phyloP scores from a whole-genome alignment of 371 early-diverging fungal genomes.

The Gilbertella persicaria region DNA sequence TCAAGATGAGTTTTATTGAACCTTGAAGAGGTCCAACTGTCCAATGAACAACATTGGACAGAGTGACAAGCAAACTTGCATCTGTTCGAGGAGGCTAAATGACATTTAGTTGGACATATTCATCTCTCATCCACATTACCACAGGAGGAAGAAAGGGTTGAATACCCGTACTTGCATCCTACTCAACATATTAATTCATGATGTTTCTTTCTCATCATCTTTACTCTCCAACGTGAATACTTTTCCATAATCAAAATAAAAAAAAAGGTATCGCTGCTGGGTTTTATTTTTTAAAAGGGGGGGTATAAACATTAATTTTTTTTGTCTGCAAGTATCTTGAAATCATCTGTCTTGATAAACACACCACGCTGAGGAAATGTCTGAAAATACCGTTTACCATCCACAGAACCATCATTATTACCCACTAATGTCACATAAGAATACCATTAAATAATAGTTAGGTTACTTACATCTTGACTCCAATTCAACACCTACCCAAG shows the following conservation, averaged over 20 bases:
- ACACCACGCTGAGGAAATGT: conserved; percentile 46
- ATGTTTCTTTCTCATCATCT: not conserved
- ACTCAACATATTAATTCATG: not conserved
- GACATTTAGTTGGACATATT: not conserved
- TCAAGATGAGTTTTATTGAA: conserved; percentile 40
- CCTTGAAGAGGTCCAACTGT: conserved; percentile 55
- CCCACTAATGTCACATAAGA: conserved; percentile 27
- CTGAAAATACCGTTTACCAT: conserved; percentile 40
- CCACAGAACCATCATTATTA: conserved; percentile 39
- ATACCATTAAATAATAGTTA: not conserved
- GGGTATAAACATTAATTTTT: conserved; percentile 11
- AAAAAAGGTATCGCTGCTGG: no score
- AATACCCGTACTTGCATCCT: conserved; percentile 86
- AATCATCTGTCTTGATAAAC: conserved; percentile 45
- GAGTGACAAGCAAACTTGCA: conserved; percentile 28
- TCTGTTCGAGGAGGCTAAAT: conserved; percentile 45
- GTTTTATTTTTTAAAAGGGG: no score
- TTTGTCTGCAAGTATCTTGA: conserved; percentile 23
- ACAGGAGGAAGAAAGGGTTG: conserved; percentile 88
- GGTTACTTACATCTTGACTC: conserved; percentile 40
- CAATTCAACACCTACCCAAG: conserved; percentile 50
- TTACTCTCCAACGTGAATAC: conserved; percentile 71
- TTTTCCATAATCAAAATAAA: conserved; percentile 54
- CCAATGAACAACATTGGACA: conserved; percentile 36
- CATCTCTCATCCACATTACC: no score